Conservation (phyloP, 805 yeast genomes). For the Torulaspora quercuum region DNA sequence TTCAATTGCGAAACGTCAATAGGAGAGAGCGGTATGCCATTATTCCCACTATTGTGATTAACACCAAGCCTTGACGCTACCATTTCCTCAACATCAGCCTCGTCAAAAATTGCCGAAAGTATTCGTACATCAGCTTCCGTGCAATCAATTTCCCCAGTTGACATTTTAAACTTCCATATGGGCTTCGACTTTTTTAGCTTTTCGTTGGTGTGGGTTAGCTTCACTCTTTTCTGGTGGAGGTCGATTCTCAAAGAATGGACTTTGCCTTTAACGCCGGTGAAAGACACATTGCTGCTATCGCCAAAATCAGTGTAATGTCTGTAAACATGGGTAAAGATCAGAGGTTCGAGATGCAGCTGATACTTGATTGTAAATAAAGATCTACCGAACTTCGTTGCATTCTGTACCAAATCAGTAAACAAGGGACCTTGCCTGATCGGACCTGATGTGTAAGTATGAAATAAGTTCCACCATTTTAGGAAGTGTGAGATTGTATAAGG, state of each 20-base stretch:
- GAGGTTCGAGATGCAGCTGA: conserved; percentile 60
- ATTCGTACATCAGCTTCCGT: conserved; percentile 66
- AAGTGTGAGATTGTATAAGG: conserved; percentile 70
- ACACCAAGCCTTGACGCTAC: conserved; percentile 33
- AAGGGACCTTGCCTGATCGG: conserved; percentile 73
- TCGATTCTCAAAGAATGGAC: conserved; percentile 53
- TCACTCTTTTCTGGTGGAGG: conserved; percentile 53
- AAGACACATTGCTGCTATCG: conserved; percentile 40
- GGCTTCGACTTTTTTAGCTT: conserved; percentile 45
- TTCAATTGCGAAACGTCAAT: conserved; percentile 6
- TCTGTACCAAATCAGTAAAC: conserved; percentile 50
- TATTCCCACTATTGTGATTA: conserved; percentile 17
- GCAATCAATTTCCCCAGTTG: conserved; percentile 67
- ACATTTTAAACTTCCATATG: conserved; percentile 53
- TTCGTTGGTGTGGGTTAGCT: conserved; percentile 42
- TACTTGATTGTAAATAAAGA: conserved; percentile 73
- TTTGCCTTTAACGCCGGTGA: conserved; percentile 64
- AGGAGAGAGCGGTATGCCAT: conserved; percentile 6
- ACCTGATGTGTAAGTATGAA: conserved; percentile 69
- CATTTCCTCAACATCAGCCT: conserved; percentile 46
- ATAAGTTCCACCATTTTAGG: conserved; percentile 76
- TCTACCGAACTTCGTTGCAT: conserved; percentile 57
- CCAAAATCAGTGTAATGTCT: conserved; percentile 49
- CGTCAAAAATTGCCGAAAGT: conserved; percentile 60
- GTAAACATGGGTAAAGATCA: conserved; percentile 70